Percentiles rank a stretch among this genome's conserved stretches.
Evolutionary conservation across 129 eudicot genomes (phyloP).

Genomic region (sunflower (Helianthus annuus)): DNA sequence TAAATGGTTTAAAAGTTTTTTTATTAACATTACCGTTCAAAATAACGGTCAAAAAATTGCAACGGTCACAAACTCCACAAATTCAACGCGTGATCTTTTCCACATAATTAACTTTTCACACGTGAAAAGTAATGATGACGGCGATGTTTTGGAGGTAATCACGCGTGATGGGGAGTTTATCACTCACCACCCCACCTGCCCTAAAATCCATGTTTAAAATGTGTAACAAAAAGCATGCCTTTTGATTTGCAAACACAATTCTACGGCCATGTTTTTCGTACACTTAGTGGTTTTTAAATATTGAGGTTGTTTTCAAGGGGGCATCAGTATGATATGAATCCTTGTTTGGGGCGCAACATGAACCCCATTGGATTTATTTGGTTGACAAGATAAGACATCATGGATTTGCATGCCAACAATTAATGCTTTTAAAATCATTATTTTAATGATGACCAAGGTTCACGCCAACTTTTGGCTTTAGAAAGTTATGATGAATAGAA

Average conservation of each 20-base stretch:
- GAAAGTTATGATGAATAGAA: constrained; percentile 43
- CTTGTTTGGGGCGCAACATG: constrained; percentile 17
- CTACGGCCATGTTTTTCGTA: constrained; percentile 18
- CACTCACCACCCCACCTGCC: no score
- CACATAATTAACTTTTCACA: no score
- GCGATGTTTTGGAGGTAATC: no score
- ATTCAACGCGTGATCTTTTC: no score
- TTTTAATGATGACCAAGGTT: constrained; percentile 33
- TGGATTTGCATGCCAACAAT: constrained; percentile 48
- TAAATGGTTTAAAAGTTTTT: no score
- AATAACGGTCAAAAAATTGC: no score
- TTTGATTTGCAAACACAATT: constrained; percentile 9
- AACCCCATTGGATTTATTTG: constrained; percentile 14
- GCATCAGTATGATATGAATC: constrained; percentile 36
- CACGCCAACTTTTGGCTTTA: constrained; percentile 32
- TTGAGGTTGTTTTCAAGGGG: constrained; percentile 42
- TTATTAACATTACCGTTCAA: no score
- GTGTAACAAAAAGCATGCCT: background rate
- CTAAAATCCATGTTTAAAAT: background rate
- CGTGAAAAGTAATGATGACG: no score
- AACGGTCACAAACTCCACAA: no score
- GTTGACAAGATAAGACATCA: constrained; percentile 40
- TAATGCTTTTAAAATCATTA: constrained; percentile 17
- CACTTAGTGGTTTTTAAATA: constrained; percentile 7
- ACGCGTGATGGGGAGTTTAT: no score